Evolutionary conservation across 352 stramenopile species (phyloP), one percentile per base, ranked within the genome.

Genomic region (Pseudoperonospora humuli): DNA sequence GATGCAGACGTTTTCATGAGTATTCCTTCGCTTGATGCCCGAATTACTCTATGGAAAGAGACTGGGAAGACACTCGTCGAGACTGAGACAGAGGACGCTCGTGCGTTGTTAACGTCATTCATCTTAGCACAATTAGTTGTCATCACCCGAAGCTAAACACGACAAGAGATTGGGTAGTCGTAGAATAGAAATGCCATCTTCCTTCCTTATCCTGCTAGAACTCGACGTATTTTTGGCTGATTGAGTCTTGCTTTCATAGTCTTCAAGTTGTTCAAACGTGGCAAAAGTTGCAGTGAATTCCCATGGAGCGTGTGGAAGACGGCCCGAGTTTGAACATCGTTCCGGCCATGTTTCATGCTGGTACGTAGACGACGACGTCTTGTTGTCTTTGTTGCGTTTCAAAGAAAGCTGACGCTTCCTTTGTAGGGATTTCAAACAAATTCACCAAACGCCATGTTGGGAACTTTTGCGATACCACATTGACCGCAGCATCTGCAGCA

Each of bases 1-100:
- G 77, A 84, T 37, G 74, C 75, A 3, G 79, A 91, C 13, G 75
- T 85, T 23, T 82, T 88, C 46, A 78, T 91, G 57, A 91, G 71
- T 39, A 88, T 91, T 32, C 79, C 79, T 21, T 76, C 61, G 3
- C 63, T 91, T 7, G 73, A 91, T 4, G 79, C 79, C 3, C 65
- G 75, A 36, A 57, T 91, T 21, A 88, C 76, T 31, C 53, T 91
- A 31, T 86, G 74, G 74, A 88, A 84, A 59, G 73, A 86, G 17
- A 62, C 51, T 1, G 66, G 60, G n/a, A 87, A 86, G 46, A 88
- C 79, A 11, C 47, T 88, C 8, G 72, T 91, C 43, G 79, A 91
- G 59, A 87, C 72, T 0, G 68, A 84, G n/a, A 78, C 71, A 9
- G 79, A 88, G 39, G 70, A 91, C 13, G 41, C 75, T 37, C 71